Percentiles rank a stretch among this genome's conserved stretches.
Conservation (phyloP, 2,329 filamentous ascomycete genomes). For the Sodiomyces alkalinus region DNA sequence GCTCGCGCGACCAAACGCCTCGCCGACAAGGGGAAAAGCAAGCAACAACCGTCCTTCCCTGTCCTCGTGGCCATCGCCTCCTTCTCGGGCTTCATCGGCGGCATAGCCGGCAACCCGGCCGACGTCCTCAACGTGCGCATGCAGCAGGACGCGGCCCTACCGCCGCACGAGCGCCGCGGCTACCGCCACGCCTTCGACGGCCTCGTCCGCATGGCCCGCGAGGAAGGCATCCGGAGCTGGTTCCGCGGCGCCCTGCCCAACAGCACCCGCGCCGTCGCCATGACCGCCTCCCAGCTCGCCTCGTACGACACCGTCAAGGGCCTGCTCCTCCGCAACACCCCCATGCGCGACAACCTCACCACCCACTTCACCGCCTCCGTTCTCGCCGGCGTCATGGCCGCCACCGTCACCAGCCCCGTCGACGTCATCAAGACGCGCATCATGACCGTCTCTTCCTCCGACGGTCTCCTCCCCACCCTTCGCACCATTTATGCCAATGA, state of each 20-base stretch:
- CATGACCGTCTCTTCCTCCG: slow-evolving; percentile 49
- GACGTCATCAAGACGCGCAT: slow-evolving; percentile 83
- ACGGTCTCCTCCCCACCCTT: slow-evolving; percentile 44
- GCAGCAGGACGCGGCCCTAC: slow-evolving; percentile 81
- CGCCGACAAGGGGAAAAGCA: slow-evolving; percentile 16
- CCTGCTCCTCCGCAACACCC: slow-evolving; percentile 48
- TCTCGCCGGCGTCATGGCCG: slow-evolving; percentile 67
- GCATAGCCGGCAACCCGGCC: slow-evolving; percentile 81
- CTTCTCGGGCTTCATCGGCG: slow-evolving; percentile 73
- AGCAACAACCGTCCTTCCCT: slow-evolving; percentile 47
- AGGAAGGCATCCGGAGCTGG: slow-evolving; percentile 62
- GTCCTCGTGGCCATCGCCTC: slow-evolving; percentile 73
- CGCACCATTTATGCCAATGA: slow-evolving; percentile 54
- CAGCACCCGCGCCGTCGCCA: slow-evolving; percentile 64
- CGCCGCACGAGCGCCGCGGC: slow-evolving; percentile 58
- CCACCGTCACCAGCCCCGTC: slow-evolving; percentile 70
- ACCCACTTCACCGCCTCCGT: slow-evolving; percentile 70
- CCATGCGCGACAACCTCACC: slow-evolving; percentile 52
- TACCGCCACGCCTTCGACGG: slow-evolving; percentile 85
- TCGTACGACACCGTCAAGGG: slow-evolving; percentile 75
- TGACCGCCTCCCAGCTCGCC: slow-evolving; percentile 74
- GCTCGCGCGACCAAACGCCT: slow-evolving; percentile 35
- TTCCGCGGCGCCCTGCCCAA: slow-evolving; percentile 83
- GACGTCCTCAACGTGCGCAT: slow-evolving; percentile 97
- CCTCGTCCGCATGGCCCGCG: slow-evolving; percentile 68